Evolutionary conservation across 176 grass and related monocot species (phyloP).

Genomic region (Eragrostis nindensis): DNA sequence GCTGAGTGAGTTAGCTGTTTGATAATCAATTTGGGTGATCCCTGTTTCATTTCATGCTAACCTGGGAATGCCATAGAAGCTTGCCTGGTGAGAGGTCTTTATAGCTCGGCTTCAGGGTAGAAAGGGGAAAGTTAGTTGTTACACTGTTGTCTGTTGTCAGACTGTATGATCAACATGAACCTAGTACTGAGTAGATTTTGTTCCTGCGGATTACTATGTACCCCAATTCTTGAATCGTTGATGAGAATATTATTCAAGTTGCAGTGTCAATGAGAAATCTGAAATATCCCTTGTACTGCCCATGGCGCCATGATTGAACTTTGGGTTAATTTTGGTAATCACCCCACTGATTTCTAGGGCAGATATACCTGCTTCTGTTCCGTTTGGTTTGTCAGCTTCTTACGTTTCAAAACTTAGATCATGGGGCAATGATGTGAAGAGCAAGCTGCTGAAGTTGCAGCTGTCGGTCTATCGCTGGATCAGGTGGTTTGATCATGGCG

Average conservation of each 20-base stretch:
- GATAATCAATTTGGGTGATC: background rate
- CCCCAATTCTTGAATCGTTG: background rate
- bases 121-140: background rate
- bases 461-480: too few species aligned
- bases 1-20: background rate
- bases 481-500: background rate
- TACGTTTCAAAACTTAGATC: background rate
- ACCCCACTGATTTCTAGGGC: too few species aligned
- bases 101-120: constrained; percentile 4
- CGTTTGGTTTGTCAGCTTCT: background rate
- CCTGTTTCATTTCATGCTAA: background rate
- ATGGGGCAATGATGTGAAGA: background rate
- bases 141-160: background rate
- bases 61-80: background rate
- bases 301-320: background rate
- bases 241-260: background rate
- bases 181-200: background rate
- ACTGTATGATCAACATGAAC: background rate
- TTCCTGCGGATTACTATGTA: background rate
- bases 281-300: background rate
- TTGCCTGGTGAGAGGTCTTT: background rate
- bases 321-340: background rate
- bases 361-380: background rate
- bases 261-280: background rate
- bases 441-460: background rate